These are phyloP conservation scores for Aphanocladium album DNA, from an alignment of 2,329 filamentous ascomycete genomes.

Conservation along the genomic window DNA sequence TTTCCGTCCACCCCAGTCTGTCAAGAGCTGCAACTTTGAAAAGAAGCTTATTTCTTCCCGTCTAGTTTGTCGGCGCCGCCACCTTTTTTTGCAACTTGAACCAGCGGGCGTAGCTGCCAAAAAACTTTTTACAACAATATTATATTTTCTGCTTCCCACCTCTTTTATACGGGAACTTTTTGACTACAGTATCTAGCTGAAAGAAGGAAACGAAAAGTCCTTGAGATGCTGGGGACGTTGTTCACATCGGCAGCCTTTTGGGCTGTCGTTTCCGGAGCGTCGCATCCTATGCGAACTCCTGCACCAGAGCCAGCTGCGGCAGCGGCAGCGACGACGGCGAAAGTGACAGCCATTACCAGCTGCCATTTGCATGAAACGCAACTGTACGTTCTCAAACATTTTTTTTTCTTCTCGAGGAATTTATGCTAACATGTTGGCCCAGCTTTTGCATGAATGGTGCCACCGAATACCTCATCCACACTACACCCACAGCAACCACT, in stretches of 20 bases:
- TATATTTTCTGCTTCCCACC: no score
- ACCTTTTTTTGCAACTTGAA: neutral
- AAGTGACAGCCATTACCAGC: conserved; percentile 33
- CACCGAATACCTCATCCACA: conserved; percentile 38
- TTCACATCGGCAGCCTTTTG: conserved; percentile 2
- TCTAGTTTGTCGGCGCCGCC: neutral
- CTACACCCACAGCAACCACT: conserved; percentile 48
- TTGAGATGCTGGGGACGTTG: neutral
- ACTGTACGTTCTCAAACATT: conserved; percentile 29
- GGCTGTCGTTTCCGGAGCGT: conserved; percentile 2
- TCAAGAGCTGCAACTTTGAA: conserved; percentile 6
- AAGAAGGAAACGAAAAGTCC: neutral
- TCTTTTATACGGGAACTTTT: no score
- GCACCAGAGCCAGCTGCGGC: conserved; percentile 5
- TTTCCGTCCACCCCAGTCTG: neutral
- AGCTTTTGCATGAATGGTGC: conserved; percentile 42
- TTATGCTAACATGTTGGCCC: conserved; percentile 3
- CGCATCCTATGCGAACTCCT: conserved; percentile 7
- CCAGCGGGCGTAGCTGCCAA: neutral
- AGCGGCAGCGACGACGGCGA: conserved; percentile 10
- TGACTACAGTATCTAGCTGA: neutral
- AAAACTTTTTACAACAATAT: neutral
- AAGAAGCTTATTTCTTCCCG: conserved; percentile 11
- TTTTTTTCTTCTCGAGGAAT: neutral
- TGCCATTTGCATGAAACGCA: conserved; percentile 38